These are phyloP conservation scores for Phytophthora sp. DNA, from an alignment of 352 stramenopile genomes.

Conservation along the genomic window DNA sequence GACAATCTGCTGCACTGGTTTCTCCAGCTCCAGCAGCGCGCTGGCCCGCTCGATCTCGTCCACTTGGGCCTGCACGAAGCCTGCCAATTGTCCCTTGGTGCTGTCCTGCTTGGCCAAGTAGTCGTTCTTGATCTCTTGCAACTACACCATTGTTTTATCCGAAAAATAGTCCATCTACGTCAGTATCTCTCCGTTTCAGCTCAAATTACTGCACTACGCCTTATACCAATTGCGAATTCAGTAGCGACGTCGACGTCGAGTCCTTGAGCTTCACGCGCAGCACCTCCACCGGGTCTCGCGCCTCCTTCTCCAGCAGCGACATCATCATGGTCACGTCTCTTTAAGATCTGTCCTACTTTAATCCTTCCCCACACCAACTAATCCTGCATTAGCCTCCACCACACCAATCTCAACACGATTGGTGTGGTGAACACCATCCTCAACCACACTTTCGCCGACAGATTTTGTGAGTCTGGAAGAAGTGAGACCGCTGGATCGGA, in stretches of 20 bases:
- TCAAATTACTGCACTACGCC: too few species aligned
- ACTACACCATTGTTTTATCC: constrained; percentile 26
- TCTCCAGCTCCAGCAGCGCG: constrained; percentile 69
- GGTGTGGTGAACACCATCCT: too few species aligned
- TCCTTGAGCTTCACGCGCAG: constrained; percentile 85
- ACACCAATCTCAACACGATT: too few species aligned
- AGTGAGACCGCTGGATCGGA: constrained; percentile 26
- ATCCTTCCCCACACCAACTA: too few species aligned
- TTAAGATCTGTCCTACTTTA: too few species aligned
- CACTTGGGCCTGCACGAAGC: constrained; percentile 78
- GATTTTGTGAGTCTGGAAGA: constrained; percentile 43
- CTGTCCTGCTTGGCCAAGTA: constrained; percentile 76
- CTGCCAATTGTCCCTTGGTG: constrained; percentile 74
- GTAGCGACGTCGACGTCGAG: constrained; percentile 77
- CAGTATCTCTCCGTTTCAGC: too few species aligned
- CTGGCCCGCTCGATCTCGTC: constrained; percentile 87
- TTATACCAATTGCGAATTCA: constrained; percentile 80
- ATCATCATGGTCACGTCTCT: constrained; percentile 72
- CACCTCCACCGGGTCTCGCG: constrained; percentile 82
- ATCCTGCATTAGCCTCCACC: too few species aligned
- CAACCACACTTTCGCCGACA: constrained; percentile 51
- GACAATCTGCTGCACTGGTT: constrained; percentile 69
- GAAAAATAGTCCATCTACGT: too few species aligned
- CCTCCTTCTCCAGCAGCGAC: constrained; percentile 85
- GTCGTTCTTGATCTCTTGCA: constrained; percentile 87